Base-by-base conservation (phyloP, 179 eudicot genomes). In the Camellia oleifera region DNA sequence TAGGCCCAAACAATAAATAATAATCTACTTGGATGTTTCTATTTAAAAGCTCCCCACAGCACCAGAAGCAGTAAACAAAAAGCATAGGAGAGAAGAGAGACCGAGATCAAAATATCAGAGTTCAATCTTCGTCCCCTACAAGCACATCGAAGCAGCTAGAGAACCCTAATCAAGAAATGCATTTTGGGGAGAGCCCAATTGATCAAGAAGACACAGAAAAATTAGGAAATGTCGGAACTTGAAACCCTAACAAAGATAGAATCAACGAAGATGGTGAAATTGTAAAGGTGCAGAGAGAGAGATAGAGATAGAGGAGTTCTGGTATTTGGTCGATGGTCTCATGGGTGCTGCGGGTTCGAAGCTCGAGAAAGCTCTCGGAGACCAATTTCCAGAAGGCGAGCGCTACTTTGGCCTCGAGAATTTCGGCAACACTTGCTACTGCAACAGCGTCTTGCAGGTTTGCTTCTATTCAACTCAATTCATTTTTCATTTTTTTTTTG, bases 261-360 rank as follows among this genome's bases (percentile, higher is more conserved):
- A 67, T 67, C 11, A 4, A 67, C 18, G n/a, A 40, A 67, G 46
- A 32, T 32, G 40, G n/a, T 17, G n/a, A 60, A 60, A 17, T 61
- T 4, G 65, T 17, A 61, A 5, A 5, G 65, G 52, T n/a, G 75
- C 32, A 26, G 72, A 61, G 48, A 84, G 63, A 48, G 52, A 7
- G 52, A 48, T 3, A 48, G 52, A 48, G 52, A 82, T 74, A 80
- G 83, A 77, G 77, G 87, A 79, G 72, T 82, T 77, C 58, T 78
- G 84, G 85, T 86, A 86, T 75, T 74, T 86, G 82, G 86, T 86
- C 11, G 82, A 84, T 82, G 87, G 82, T 82, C 81, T 81, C 68
- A 93, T 94, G 98, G 98, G 98, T 77, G 93, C 91, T 10, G 84
- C 97, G 65, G 98, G 98, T 77, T 94, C 98, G 69, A 92, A 92